These are phyloP conservation scores for Volvox reticuliferus DNA, from an alignment of 139 green algal genomes.

Conservation along the genomic window DNA sequence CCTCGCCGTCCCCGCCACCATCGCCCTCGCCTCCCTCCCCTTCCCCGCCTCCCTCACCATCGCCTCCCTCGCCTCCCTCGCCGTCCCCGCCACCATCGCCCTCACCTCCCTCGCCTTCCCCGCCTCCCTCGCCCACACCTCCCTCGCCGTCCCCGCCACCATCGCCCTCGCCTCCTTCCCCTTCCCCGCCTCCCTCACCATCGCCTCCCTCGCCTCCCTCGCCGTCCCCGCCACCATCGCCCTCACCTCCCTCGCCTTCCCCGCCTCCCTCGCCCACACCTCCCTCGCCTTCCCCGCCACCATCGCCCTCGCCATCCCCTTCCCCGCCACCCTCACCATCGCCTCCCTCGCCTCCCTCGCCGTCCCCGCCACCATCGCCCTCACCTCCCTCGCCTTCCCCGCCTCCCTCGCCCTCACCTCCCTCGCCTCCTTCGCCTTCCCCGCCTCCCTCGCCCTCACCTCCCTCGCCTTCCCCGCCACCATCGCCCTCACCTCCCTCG, in stretches of 20 bases:
- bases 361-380: too few species aligned
- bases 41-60: too few species aligned
- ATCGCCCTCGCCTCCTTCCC: background rate
- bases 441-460: too few species aligned
- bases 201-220: background rate
- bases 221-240: background rate
- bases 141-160: background rate
- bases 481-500: background rate
- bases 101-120: too few species aligned
- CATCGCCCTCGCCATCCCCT: background rate
- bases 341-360: background rate
- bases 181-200: background rate
- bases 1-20: too few species aligned
- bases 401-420: too few species aligned
- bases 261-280: background rate
- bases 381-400: too few species aligned
- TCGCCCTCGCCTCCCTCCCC: too few species aligned
- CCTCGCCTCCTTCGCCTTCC: too few species aligned
- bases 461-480: background rate
- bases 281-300: background rate
- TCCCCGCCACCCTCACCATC: background rate
- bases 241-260: background rate
- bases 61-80: too few species aligned
- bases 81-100: too few species aligned
- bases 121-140: background rate